Evolutionary conservation across 2,329 filamentous ascomycete species (phyloP), one percentile per base, ranked within the genome.

Genomic region (Aspergillus glaucus): DNA sequence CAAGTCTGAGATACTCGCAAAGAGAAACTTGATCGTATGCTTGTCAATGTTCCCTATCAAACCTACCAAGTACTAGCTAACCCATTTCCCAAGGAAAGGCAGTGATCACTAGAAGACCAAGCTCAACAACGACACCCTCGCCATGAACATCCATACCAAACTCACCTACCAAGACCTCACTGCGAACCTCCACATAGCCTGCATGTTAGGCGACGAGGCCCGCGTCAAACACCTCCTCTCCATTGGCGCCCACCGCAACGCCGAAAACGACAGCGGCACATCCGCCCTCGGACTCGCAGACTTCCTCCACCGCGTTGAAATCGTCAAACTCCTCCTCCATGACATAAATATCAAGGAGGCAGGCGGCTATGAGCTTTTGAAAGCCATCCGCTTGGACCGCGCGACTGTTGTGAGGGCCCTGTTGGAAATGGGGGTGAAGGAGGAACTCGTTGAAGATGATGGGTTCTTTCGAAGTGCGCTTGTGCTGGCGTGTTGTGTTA

Each of bases 401-500:
- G 32, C 41, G 2, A 48, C 44, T 4, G 46, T 55, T n/a, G 50
- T 57, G 34, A 45, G 24, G 9, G 47, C 44, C 0, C 9, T 58
- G 15, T 26, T 58, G 26, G 51, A 58, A 9, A 50, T 55, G 45
- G 55, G 54, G 2, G 45, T 56, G 22, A 40, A 34, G 12, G 30
- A 50, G 8, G 24, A 48, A 26, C 45, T 55, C 2, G 32, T 45
- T 5, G 45, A 51, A 22, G 40, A 44, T 5, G 34, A 30, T 4
- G 3, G 41, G 3, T 48, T 47, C 14, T 46, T 46, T 22, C 36
- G 32, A 7, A 50, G 50, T 7, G 26, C 53, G 10, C 46, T 54
- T 34, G 14, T 44, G 8, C 21, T 52, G 26, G 46, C 52, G n/a
- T 55, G 52, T 28, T 45, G 43, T n/a, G 44, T 46, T 15, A 22